A percentile compares a stretch with the other conserved stretches of the same genome.
phyloP scores from a whole-genome alignment of 257 asterid genomes.

The Linderniella brevidens region DNA sequence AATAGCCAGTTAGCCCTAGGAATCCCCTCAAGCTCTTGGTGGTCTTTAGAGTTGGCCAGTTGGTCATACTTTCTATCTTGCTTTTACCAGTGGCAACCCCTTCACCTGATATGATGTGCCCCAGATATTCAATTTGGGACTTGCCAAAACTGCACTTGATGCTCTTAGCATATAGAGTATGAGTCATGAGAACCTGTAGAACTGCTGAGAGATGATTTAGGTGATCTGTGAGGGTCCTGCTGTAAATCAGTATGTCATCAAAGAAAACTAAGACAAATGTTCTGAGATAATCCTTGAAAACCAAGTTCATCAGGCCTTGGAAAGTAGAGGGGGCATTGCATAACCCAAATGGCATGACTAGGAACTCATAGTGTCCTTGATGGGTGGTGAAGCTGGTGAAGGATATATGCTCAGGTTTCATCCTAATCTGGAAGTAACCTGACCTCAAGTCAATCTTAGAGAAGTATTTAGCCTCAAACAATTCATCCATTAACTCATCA shows the following conservation, averaged over 20 bases:
- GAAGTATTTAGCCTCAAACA: not conserved
- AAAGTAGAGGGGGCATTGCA: not conserved
- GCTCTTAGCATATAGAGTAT: not conserved
- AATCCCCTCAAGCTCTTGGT: not conserved
- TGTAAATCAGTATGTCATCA: not conserved
- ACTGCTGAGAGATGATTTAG: not conserved
- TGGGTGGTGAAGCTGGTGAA: not conserved
- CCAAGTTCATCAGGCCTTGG: not conserved
- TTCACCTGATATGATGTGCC: not conserved
- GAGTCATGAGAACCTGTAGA: not conserved
- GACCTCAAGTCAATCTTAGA: slow-evolving; percentile 6
- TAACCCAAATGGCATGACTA: not conserved
- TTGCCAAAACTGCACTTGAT: not conserved
- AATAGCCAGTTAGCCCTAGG: not conserved
- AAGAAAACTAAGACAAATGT: not conserved
- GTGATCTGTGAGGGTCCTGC: not conserved
- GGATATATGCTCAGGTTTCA: not conserved
- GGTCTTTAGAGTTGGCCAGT: not conserved
- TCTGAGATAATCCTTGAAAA: not conserved
- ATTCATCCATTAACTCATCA: slow-evolving; percentile 6
- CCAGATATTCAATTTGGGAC: not conserved
- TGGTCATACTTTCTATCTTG: not conserved
- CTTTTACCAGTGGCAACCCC: not conserved
- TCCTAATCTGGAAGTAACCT: slow-evolving; percentile 5
- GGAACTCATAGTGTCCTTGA: not conserved